Percentiles rank a stretch among this genome's conserved stretches.
These are phyloP conservation scores for Dactylella cylindrospora DNA, from an alignment of 2,329 filamentous ascomycete species.

Conservation along the genomic window DNA sequence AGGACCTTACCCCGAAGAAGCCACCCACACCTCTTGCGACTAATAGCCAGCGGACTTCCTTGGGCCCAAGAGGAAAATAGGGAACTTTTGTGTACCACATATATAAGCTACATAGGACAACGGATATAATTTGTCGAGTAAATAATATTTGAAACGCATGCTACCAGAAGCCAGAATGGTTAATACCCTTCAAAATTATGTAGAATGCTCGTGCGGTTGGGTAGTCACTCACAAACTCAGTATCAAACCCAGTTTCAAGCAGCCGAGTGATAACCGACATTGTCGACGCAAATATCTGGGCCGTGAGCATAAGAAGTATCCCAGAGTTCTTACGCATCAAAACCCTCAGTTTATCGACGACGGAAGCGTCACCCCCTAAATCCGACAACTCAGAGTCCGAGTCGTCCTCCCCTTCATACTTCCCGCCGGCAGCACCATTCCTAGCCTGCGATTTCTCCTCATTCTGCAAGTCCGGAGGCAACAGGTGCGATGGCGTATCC, in stretches of 20 bases:
- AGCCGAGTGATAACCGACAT: slow-evolving; percentile 37
- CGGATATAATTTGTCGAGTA: slow-evolving; percentile 73
- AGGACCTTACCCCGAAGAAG: slow-evolving; percentile 35
- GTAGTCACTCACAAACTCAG: slow-evolving; percentile 33
- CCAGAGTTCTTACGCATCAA: slow-evolving; percentile 24
- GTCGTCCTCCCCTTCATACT: slow-evolving; percentile 17
- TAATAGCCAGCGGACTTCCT: slow-evolving; percentile 67
- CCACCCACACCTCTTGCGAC: slow-evolving; percentile 69
- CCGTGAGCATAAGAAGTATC: slow-evolving; percentile 39
- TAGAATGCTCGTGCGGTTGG: neutral
- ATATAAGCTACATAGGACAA: slow-evolving; percentile 66
- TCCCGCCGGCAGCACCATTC: slow-evolving; percentile 12
- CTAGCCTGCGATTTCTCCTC: slow-evolving; percentile 10
- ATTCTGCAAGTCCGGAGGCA: slow-evolving; percentile 33
- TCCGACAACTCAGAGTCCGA: slow-evolving; percentile 19
- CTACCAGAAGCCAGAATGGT: slow-evolving; percentile 55
- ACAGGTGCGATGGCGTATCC: slow-evolving; percentile 34
- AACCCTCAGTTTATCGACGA: slow-evolving; percentile 17
- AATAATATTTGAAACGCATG: slow-evolving; percentile 85
- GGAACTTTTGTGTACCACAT: slow-evolving; percentile 72
- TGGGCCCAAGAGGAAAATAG: slow-evolving; percentile 69
- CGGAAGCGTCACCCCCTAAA: slow-evolving; percentile 24
- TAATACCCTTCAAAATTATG: neutral
- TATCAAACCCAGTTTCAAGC: slow-evolving; percentile 38
- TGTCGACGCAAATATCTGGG: slow-evolving; percentile 37